phyloP scores from a whole-genome alignment of 306 rosid genomes.

The Acacia acuminata region DNA sequence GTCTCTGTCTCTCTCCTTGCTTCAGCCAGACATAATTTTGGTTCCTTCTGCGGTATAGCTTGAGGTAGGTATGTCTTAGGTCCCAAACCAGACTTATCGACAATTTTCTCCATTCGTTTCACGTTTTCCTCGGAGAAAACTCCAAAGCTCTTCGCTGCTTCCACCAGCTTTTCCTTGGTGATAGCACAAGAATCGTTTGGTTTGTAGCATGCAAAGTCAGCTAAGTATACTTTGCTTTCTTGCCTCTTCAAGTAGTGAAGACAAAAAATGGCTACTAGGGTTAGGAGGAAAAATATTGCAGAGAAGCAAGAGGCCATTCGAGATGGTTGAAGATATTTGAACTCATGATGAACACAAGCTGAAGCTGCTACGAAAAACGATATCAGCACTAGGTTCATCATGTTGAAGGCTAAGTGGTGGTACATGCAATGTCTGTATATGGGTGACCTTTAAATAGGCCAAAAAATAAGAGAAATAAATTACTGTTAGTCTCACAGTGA shows the following conservation, averaged over 20 bases:
- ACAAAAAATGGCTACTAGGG: background rate
- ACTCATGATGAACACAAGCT: background rate
- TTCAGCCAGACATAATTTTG: background rate
- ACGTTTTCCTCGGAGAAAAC: constrained; percentile 16
- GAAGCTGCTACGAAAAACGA: background rate
- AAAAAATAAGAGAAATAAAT: too few relatives aligned
- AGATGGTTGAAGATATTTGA: background rate
- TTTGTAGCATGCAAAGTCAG: constrained; percentile 40
- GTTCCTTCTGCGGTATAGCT: background rate
- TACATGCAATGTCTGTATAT: too few relatives aligned
- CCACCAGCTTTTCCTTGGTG: constrained; percentile 5
- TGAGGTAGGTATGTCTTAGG: constrained; percentile 20
- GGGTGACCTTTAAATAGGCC: too few relatives aligned
- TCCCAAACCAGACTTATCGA: constrained; percentile 29
- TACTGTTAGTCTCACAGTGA: too few relatives aligned
- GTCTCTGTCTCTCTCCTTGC: constrained; percentile 15
- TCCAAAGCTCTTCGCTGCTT: background rate
- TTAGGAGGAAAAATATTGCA: background rate
- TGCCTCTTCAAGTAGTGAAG: background rate
- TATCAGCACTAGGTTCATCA: constrained; percentile 9
- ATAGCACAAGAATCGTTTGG: constrained; percentile 1
- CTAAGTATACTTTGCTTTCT: constrained; percentile 18
- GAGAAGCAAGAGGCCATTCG: background rate
- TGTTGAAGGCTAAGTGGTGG: background rate
- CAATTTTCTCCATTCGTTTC: background rate